Evolutionary conservation across 768 basidiomycete species (phyloP).

Genomic region (Suillus clintonianus): DNA sequence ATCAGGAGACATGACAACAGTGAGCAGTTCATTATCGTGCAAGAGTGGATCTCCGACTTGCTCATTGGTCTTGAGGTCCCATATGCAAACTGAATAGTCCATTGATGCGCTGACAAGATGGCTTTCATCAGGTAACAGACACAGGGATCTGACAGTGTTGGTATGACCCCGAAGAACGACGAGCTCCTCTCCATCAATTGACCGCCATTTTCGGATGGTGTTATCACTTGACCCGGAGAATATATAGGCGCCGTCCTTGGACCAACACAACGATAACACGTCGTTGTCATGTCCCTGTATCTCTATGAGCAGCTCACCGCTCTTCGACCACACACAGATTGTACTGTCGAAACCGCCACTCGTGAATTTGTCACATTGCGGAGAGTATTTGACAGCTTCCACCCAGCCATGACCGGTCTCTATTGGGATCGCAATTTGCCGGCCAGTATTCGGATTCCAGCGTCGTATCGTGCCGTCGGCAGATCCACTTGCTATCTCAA

Average conservation of each 20-base stretch:
- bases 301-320: not conserved
- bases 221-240: not conserved
- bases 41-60: conserved; percentile 46
- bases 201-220: not conserved
- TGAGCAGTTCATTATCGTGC: conserved; percentile 78
- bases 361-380: not conserved
- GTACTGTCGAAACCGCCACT: not conserved
- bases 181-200: not conserved
- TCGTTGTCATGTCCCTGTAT: not conserved
- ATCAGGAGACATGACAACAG: conserved; percentile 77
- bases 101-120: not conserved
- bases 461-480: conserved; percentile 10
- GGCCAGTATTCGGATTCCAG: conserved; percentile 13
- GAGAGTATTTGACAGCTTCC: not conserved
- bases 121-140: not conserved
- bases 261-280: not conserved
- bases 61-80: not conserved
- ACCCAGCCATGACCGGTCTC: not conserved
- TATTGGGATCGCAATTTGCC: not conserved
- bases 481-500: conserved; percentile 12
- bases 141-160: not conserved
- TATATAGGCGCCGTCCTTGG: not conserved
- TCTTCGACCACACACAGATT: not conserved
- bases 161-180: not conserved
- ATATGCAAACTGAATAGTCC: not conserved